A percentile compares a stretch with the other conserved stretches of the same genome.
Conservation (phyloP, 1,284 basidiomycete species). For the Entoloma clypeatum region DNA sequence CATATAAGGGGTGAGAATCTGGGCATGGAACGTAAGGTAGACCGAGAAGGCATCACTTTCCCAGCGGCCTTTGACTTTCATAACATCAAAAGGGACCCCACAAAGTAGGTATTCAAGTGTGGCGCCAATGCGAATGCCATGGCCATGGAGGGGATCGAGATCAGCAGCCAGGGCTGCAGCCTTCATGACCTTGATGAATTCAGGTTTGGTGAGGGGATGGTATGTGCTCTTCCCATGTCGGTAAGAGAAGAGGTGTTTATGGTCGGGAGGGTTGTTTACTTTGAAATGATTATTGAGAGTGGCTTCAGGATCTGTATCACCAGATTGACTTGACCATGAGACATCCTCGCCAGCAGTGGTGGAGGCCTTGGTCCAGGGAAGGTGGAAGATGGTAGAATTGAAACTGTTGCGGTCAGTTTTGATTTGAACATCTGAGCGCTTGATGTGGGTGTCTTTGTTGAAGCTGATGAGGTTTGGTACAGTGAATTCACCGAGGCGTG, state of each 20-base stretch:
- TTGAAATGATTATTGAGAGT: slow-evolving; percentile 3
- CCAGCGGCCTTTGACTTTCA: slow-evolving; percentile 20
- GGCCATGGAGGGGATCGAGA: slow-evolving; percentile 18
- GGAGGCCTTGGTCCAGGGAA: slow-evolving; percentile 29
- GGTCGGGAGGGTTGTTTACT: slow-evolving; percentile 4
- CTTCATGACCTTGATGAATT: slow-evolving; percentile 18
- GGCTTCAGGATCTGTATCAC: slow-evolving; percentile 2
- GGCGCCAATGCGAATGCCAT: slow-evolving; percentile 32
- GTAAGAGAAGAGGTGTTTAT: slow-evolving; percentile 10
- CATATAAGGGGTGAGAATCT: slow-evolving; percentile 19
- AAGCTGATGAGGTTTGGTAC: slow-evolving; percentile 25
- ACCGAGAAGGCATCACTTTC: slow-evolving; percentile 12
- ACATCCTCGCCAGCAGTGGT: slow-evolving; percentile 19
- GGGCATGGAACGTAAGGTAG: slow-evolving; percentile 16
- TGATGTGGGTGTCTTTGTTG: slow-evolving; percentile 20
- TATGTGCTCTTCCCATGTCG: neutral
- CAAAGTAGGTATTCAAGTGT: slow-evolving; percentile 13
- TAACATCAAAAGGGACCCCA: slow-evolving; percentile 24
- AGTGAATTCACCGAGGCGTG: slow-evolving; percentile 34
- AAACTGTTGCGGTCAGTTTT: slow-evolving; percentile 18
- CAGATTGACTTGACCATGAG: slow-evolving; percentile 6
- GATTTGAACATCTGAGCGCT: slow-evolving; percentile 10
- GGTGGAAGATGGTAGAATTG: slow-evolving; percentile 21
- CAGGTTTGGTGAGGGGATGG: slow-evolving; percentile 9
- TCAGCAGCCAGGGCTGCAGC: slow-evolving; percentile 19